Base-by-base conservation (phyloP, 2,329 filamentous ascomycete species). In the Trichophyton equinum region DNA sequence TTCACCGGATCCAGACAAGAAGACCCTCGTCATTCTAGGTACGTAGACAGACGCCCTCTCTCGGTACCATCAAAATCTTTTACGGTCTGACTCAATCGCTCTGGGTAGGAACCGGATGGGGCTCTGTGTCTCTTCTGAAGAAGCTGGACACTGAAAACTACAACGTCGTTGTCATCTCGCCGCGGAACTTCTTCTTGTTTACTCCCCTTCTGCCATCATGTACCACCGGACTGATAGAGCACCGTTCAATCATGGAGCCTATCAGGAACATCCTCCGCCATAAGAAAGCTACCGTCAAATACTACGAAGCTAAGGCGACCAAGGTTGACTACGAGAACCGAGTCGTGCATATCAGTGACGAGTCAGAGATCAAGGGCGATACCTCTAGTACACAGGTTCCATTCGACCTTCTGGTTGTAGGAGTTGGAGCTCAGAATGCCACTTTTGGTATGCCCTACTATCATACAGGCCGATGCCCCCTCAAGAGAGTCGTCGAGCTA, bases 141-240 rank as follows among this genome's bases (percentile, higher is more conserved):
- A 96, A 95, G 75, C 88, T 99, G 76, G 91, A 99, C 73, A 96
- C 92, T 64, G 89, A 95, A 76, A 95, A 97, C 82, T 99, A 97
- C 84, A 97, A 99, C 75, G 92, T 97, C 75, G 77, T 97, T 72
- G 91, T 99, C 74, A 89, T 99, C 75, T 97, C 94, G 57, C 94
- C 94, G 60, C 89, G 94, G 74, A 99, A 99, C 80, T 99, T 96
- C 84, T 99, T 99, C 85, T 87, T 99, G 68, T 99, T 99, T 82
- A 99, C 94, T 33, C 94, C 94, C 63, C 85, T 99, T 62, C 84
- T 99, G 64, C 94, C 94, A 66, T 97, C 92, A 72, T 99, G 94
- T 78, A 97, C 94, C 59, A 96, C 92, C 67, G 94, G 94, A 70
- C 88, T 90, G 69, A 94, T 99, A 75, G 94, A 99, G 82, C 94